phyloP scores from a whole-genome alignment of 305 asterid species.

The Euphrasia arctica region DNA sequence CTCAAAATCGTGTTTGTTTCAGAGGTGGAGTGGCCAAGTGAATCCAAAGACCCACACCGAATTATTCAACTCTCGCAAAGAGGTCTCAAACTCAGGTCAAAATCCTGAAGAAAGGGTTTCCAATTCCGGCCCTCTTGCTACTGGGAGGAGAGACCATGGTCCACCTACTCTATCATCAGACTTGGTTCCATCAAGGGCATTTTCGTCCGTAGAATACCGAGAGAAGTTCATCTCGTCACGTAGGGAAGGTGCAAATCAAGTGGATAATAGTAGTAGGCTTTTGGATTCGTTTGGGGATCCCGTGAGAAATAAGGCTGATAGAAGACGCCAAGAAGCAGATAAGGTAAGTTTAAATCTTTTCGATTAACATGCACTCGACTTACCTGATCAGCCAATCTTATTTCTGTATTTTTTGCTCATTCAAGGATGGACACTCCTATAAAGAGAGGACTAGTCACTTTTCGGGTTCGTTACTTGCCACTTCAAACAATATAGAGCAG shows the following conservation, averaged over 20 bases:
- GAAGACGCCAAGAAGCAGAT: slow-evolving; percentile 37
- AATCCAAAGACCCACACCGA: slow-evolving; percentile 48
- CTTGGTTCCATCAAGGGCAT: slow-evolving; percentile 46
- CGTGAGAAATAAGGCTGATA: slow-evolving; percentile 38
- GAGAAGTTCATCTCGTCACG: slow-evolving; percentile 32
- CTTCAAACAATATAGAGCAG: slow-evolving; percentile 70
- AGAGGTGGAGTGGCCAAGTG: slow-evolving; percentile 54
- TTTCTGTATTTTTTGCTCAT: background rate
- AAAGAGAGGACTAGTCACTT: slow-evolving; percentile 55
- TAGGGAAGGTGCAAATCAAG: slow-evolving; percentile 35
- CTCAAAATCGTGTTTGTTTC: slow-evolving; percentile 18
- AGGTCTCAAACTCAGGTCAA: slow-evolving; percentile 38
- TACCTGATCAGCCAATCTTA: background rate
- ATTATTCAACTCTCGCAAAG: slow-evolving; percentile 37
- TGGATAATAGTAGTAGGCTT: slow-evolving; percentile 26
- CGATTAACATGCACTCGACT: no score
- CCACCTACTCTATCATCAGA: slow-evolving; percentile 31
- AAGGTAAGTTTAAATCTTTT: slow-evolving; percentile 40
- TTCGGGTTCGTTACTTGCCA: slow-evolving; percentile 75
- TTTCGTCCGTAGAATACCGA: slow-evolving; percentile 42
- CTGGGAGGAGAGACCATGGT: slow-evolving; percentile 48
- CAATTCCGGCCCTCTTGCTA: slow-evolving; percentile 72
- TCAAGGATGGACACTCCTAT: slow-evolving; percentile 45
- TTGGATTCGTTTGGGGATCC: slow-evolving; percentile 45
- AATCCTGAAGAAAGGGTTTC: slow-evolving; percentile 39